Evolutionary conservation across 75 land plant species (phyloP).

Genomic region (Gnetum montanum): DNA sequence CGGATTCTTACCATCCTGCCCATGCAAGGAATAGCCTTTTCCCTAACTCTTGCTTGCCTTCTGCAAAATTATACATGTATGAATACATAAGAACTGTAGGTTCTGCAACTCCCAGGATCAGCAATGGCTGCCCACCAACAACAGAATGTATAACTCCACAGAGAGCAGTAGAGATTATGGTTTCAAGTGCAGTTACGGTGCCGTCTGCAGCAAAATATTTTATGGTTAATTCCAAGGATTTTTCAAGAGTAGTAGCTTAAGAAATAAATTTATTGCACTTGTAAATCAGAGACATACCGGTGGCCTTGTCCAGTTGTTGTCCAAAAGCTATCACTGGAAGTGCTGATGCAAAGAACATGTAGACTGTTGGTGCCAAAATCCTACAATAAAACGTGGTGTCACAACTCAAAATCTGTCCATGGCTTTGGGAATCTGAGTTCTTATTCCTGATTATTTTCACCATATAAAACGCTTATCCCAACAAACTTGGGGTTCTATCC

Average conservation of each 20-base stretch:
- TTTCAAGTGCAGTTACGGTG: slow-evolving; percentile 57
- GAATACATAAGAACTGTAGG: slow-evolving; percentile 75
- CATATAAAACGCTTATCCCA: background rate
- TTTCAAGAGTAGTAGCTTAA: background rate
- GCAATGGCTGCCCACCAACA: slow-evolving; percentile 70
- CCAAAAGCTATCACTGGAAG: slow-evolving; percentile 95
- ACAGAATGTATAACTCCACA: slow-evolving; percentile 71
- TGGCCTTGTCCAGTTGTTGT: slow-evolving; percentile 76
- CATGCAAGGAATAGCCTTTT: slow-evolving; percentile 36
- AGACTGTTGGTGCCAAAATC: slow-evolving; percentile 82
- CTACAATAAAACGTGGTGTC: slow-evolving; percentile 16
- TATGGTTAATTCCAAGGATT: background rate
- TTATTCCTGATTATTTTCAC: background rate
- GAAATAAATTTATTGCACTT: background rate
- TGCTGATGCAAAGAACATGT: slow-evolving; percentile 94
- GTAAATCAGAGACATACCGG: slow-evolving; percentile 24
- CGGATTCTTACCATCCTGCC: slow-evolving; percentile 44
- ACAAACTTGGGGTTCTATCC: background rate
- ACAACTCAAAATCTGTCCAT: background rate
- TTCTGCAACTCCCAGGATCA: slow-evolving; percentile 71
- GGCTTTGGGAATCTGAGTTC: background rate
- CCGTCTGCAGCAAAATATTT: slow-evolving; percentile 30
- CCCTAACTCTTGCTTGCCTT: slow-evolving; percentile 39
- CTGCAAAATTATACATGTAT: slow-evolving; percentile 66
- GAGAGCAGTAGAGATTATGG: slow-evolving; percentile 53